phyloP scores from a whole-genome alignment of 345 rosid species.

The Alliaria petiolata region DNA sequence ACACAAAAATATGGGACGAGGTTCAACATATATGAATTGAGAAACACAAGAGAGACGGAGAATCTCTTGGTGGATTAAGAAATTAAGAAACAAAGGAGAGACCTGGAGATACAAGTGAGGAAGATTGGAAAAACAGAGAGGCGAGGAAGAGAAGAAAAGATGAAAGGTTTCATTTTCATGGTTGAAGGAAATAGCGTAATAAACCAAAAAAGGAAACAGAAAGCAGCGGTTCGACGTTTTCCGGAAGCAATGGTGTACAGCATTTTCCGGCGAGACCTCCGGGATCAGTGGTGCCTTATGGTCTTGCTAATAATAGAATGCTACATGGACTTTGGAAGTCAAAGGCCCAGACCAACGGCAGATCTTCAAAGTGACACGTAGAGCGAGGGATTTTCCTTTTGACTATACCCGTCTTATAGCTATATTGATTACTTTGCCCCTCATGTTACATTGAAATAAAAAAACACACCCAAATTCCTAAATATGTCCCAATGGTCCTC shows the following conservation, averaged over 20 bases:
- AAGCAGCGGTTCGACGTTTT: constrained; percentile 8
- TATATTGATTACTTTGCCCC: neutral
- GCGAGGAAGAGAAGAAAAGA: neutral
- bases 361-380: neutral
- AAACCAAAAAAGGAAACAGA: constrained; percentile 5
- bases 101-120: constrained; percentile 4
- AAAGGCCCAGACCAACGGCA: neutral
- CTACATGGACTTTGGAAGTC: neutral
- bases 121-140: constrained; percentile 5
- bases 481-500: neutral
- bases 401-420: neutral
- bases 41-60: no score
- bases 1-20: neutral
- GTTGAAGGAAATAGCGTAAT: neutral
- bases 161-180: neutral
- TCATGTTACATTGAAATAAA: neutral
- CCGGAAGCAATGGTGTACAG: neutral
- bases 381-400: neutral
- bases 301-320: constrained; percentile 19
- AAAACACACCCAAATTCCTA: neutral
- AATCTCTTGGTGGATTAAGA: neutral
- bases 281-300: neutral
- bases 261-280: neutral
- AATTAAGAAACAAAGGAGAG: no score
- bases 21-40: neutral